These are phyloP conservation scores for Onygenales sp. DNA, from an alignment of 2,329 filamentous ascomycete species.

Conservation along the genomic window DNA sequence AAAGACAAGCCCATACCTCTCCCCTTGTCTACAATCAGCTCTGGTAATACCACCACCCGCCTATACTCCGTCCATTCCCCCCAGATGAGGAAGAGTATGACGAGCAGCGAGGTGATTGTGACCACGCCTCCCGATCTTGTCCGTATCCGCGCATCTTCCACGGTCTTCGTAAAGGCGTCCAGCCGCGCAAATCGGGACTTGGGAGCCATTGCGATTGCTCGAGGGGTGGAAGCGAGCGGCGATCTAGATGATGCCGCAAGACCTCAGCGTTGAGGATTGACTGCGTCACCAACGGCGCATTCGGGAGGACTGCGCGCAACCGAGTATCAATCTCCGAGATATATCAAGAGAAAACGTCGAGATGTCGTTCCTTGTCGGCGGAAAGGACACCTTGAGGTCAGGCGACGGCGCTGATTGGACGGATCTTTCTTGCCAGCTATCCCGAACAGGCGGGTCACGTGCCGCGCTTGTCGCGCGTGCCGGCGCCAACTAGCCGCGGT, in stretches of 20 bases:
- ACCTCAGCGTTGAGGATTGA: background rate
- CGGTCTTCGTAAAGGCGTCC: conserved; percentile 98
- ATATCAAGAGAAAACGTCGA: background rate
- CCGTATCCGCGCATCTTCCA: conserved; percentile 92
- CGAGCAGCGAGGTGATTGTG: conserved; percentile 78
- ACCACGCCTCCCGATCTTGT: conserved; percentile 94
- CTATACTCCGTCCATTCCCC: conserved; percentile 96
- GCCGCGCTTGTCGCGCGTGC: background rate
- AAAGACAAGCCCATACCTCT: conserved; percentile 52
- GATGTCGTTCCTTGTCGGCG: background rate
- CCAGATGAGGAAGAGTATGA: conserved; percentile 82
- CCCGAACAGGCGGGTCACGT: background rate
- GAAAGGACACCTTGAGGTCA: conserved; percentile 7
- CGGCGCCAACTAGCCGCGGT: background rate
- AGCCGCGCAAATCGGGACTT: conserved; percentile 94
- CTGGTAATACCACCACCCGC: conserved; percentile 74
- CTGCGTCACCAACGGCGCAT: background rate
- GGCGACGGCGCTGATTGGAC: conserved; percentile 3
- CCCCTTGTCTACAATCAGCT: conserved; percentile 92
- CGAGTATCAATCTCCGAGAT: too few relatives aligned
- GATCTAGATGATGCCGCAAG: background rate
- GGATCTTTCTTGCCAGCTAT: background rate
- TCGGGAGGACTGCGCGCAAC: too few relatives aligned
- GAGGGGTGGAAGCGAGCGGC: background rate
- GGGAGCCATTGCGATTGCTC: conserved; percentile 54